Evolutionary conservation across 805 yeast species (phyloP).

Genomic region (Candida morakotiae): DNA sequence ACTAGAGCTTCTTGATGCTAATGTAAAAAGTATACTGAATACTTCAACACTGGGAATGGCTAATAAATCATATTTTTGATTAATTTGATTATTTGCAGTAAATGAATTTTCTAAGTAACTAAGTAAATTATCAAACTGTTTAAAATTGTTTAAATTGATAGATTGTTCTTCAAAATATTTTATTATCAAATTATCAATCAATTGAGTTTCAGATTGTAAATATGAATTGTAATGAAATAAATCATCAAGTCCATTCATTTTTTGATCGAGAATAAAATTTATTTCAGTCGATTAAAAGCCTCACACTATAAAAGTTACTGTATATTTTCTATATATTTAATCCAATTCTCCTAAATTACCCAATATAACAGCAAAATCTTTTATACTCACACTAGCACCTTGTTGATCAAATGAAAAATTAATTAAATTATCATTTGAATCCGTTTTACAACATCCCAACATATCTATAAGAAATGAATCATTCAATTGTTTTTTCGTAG

Average conservation of each 20-base stretch:
- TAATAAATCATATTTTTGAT: constrained; percentile 2
- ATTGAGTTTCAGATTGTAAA: constrained; percentile 14
- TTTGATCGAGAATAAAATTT: too few species aligned
- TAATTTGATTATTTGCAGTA: constrained; percentile 3
- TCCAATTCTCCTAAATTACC: constrained; percentile 38
- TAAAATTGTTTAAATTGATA: constrained; percentile 22
- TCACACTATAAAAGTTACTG: too few species aligned
- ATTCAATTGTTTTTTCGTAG: constrained; percentile 14
- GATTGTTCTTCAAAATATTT: constrained; percentile 6
- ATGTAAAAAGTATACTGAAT: constrained; percentile 27
- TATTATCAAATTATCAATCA: constrained; percentile 7
- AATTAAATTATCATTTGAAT: constrained; percentile 21
- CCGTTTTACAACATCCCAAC: constrained; percentile 33
- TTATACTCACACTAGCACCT: constrained; percentile 28
- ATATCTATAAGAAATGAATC: constrained; percentile 38
- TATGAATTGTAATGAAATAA: constrained; percentile 9
- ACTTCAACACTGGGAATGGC: constrained; percentile 21
- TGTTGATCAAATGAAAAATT: constrained; percentile 25
- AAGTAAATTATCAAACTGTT: constrained; percentile 26
- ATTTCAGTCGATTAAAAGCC: too few species aligned
- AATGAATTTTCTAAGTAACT: constrained; percentile 20
- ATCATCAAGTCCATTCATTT: too few species aligned
- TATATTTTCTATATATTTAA: too few species aligned
- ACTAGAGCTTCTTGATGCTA: constrained; percentile 24
- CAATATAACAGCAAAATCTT: constrained; percentile 40